phyloP scores from a whole-genome alignment of 805 yeast species.

The Yamadazyma phyllophila region DNA sequence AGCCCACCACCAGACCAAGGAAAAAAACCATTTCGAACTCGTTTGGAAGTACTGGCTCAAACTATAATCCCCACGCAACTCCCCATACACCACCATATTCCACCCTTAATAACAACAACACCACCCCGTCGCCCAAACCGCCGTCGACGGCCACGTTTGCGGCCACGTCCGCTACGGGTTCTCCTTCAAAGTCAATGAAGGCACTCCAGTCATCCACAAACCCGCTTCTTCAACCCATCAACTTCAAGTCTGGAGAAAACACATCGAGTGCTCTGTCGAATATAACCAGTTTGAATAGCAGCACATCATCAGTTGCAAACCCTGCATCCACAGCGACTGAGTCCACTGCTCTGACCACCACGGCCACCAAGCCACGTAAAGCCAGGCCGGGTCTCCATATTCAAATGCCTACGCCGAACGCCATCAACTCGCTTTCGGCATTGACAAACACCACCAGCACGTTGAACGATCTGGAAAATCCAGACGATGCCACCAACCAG shows the following conservation, averaged over 20 bases:
- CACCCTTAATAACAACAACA: slow-evolving; percentile 21
- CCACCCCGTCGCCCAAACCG: slow-evolving; percentile 38
- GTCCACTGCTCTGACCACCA: neutral
- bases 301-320: neutral
- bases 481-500: slow-evolving; percentile 53
- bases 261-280: neutral
- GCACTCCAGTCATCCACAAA: slow-evolving; percentile 45
- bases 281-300: neutral
- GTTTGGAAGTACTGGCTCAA: slow-evolving; percentile 18
- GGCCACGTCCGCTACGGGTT: slow-evolving; percentile 21
- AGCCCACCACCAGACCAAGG: slow-evolving; percentile 26
- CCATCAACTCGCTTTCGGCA: slow-evolving; percentile 34
- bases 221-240: slow-evolving; percentile 56
- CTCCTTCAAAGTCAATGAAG: slow-evolving; percentile 48
- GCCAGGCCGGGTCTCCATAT: slow-evolving; percentile 45
- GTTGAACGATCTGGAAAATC: slow-evolving; percentile 16
- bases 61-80: slow-evolving; percentile 7
- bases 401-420: slow-evolving; percentile 71
- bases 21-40: slow-evolving; percentile 41
- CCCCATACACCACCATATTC: slow-evolving; percentile 42
- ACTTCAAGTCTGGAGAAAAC: slow-evolving; percentile 32
- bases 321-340: neutral
- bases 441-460: slow-evolving; percentile 29
- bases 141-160: slow-evolving; percentile 19
- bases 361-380: slow-evolving; percentile 12